Evolutionary conservation across 768 basidiomycete species (phyloP), one percentile per base, ranked within the genome.

Genomic region (Gloeostereum incarnatum): DNA sequence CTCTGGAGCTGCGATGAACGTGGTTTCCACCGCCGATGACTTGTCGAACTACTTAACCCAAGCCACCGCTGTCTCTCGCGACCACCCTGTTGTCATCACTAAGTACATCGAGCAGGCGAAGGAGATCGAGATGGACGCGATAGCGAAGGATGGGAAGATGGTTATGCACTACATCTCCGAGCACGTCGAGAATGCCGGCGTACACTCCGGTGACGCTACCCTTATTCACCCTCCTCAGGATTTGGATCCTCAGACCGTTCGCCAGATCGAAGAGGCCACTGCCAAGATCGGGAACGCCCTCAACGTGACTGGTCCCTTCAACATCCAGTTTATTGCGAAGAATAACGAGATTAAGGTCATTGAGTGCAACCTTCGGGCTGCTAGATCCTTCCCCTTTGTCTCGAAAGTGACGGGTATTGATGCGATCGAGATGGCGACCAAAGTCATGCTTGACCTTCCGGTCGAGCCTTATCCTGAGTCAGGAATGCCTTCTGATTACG

Each of bases 261-360:
- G 84, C 37, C 90, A 89, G 54, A 97, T 99, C 51, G 92, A 92
- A 58, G 88, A 92, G 53, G 96, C 96, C 5, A 98, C 94, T 1
- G 82, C 80, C 29, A 99, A 98, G 71, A 98, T 99, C 45, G 96
- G 91, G 21, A 87, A 92, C 42, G 94, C 96, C 10, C 76, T 99
- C 41, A 96, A 98, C 55, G 93, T 98, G 32, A 97, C 94, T 4
- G 96, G 94, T 5, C 94, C 94, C 1, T 98, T 85, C 78, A 99
- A 99, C 57, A 99, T 99, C 55, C 94, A 99, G 66, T 97, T 99
- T 65, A 97, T 99, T 50, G 94, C 94, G 36, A 99, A 99, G 75
- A 87, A 99, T 65, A 98, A 97, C 65, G 94, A 97, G 61, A 98
- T 99, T 72, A 99, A 99, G 72, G 94, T 99, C 51, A 99, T 99